These are phyloP conservation scores for Diplodia scrobiculata DNA, from an alignment of 2,329 filamentous ascomycete species.

Conservation along the genomic window DNA sequence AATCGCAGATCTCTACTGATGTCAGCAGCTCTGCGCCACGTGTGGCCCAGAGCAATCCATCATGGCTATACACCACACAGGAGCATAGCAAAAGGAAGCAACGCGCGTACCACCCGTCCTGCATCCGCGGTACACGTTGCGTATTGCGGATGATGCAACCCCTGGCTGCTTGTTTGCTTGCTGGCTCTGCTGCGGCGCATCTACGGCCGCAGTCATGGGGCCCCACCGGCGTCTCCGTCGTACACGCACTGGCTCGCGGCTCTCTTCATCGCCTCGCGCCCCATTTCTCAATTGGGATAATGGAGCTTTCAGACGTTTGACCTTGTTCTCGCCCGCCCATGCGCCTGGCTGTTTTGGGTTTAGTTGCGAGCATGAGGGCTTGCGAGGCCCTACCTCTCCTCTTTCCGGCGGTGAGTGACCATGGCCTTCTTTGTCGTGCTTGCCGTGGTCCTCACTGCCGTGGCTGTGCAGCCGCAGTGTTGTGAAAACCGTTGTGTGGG, in stretches of 20 bases:
- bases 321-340: not conserved
- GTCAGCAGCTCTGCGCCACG: not conserved
- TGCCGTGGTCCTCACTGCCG: not conserved
- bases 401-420: not conserved
- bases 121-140: too few species aligned
- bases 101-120: not conserved
- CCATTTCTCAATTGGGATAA: slow-evolving; percentile 16
- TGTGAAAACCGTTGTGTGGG: not conserved
- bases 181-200: not conserved
- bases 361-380: not conserved
- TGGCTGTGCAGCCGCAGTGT: not conserved
- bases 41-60: not conserved
- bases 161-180: too few species aligned
- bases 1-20: not conserved
- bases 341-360: slow-evolving; percentile 2
- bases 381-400: not conserved
- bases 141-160: too few species aligned
- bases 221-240: slow-evolving; percentile 10
- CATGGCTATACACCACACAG: not conserved
- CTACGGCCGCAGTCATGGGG: not conserved
- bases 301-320: slow-evolving; percentile 26
- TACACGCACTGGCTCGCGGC: not conserved
- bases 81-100: not conserved
- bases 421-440: not conserved
- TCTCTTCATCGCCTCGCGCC: slow-evolving; percentile 6